These are phyloP conservation scores for Nepenthes alata DNA, from an alignment of 179 eudicot genomes.

Conservation along the genomic window DNA sequence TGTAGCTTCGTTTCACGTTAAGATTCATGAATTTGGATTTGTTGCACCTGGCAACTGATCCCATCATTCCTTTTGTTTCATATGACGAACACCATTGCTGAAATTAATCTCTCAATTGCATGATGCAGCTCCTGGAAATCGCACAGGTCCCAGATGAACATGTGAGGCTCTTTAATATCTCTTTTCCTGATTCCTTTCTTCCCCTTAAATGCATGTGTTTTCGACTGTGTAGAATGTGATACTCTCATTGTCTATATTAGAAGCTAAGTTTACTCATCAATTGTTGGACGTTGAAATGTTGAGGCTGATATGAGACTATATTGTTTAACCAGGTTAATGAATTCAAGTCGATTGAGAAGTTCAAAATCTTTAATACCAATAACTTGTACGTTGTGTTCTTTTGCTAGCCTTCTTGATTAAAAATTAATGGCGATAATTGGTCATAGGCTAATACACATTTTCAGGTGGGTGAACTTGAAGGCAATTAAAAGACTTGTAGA, in stretches of 20 bases:
- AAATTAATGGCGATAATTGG: not conserved
- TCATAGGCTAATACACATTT: slow-evolving; percentile 5
- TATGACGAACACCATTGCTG: slow-evolving; percentile 3
- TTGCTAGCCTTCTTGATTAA: not conserved
- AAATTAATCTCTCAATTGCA: slow-evolving; percentile 7
- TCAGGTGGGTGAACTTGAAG: slow-evolving; percentile 92
- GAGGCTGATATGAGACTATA: too few species aligned
- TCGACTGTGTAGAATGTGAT: not conserved
- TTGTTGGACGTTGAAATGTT: not conserved
- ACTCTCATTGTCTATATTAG: too few species aligned
- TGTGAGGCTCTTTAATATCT: slow-evolving; percentile 32
- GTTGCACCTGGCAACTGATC: too few species aligned
- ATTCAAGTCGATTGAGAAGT: slow-evolving; percentile 96
- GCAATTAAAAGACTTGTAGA: slow-evolving; percentile 89
- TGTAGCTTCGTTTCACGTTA: too few species aligned
- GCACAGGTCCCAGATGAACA: slow-evolving; percentile 97
- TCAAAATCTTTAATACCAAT: slow-evolving; percentile 99
- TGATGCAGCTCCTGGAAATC: slow-evolving; percentile 90
- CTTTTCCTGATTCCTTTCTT: not conserved
- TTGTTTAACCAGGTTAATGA: slow-evolving; percentile 64
- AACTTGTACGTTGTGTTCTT: slow-evolving; percentile 54
- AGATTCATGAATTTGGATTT: too few species aligned
- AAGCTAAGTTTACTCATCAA: not conserved
- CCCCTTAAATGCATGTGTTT: not conserved
- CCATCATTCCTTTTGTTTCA: too few species aligned